Evolutionary conservation across 2,329 filamentous ascomycete species (phyloP), one percentile per base, ranked within the genome.

Genomic region (Penicillium crustosum): DNA sequence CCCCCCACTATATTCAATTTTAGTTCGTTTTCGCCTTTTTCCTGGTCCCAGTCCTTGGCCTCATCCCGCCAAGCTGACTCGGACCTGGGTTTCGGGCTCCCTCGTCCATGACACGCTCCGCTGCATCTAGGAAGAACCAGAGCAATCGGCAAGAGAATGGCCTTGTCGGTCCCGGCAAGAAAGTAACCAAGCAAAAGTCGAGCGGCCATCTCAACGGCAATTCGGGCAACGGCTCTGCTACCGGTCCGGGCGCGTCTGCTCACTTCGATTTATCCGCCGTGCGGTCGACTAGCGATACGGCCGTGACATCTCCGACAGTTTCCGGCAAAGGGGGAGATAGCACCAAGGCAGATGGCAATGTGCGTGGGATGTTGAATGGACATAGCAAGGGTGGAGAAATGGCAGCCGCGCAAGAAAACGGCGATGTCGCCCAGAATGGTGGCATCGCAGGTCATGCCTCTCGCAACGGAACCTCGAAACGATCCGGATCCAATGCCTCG

Each of bases 81-180:
- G 75, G 75, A 75, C 72, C 73, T 74, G 70, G 73, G 69, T 71
- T 67, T 72, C 67, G 67, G 72, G 70, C 71, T 68, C 70, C 68
- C 72, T 78, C 68, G 73, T 76, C 78, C 74, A 80, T 81, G 79
- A 77, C 78, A 76, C 78, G 77, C 72, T 76, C 72, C 64, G 73
- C 72, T 70, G 75, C 78, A 69, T 74, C 76, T 73, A 78, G 78
- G 71, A 79, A 80, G 74, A 88, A 81, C 79, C 83, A 87, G 79
- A 88, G 88, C 78, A 85, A 82, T 71, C 86, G 89, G 76, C 89
- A 95, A 79, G 92, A 96, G 79, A 92, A 90, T 88, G 91, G 91
- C 72, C 82, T 91, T 75, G 89, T 92, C 82, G 87, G 87, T 70
- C 86, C 89, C 52, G 88, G 88, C 66, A 91, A 87, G 81, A 87